Conservation (phyloP, 768 basidiomycete species). For the Gymnopilus junonius region DNA sequence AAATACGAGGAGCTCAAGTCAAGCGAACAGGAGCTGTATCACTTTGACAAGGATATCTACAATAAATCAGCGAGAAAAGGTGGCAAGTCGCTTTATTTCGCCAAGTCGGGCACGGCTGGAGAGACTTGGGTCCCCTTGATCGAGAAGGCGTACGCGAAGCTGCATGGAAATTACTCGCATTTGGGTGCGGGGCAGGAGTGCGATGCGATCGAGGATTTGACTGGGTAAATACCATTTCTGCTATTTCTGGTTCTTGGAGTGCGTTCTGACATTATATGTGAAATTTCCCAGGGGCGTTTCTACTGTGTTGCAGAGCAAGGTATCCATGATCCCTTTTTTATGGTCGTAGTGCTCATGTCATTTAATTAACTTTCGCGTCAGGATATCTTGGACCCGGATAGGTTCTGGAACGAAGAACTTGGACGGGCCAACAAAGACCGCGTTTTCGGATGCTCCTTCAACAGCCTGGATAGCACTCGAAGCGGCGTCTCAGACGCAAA, state of each 20-base stretch:
- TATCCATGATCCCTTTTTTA: constrained; percentile 16
- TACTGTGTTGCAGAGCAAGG: constrained; percentile 45
- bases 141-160: constrained; percentile 63
- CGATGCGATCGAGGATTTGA: constrained; percentile 61
- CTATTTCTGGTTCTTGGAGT: neutral
- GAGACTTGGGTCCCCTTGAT: constrained; percentile 64
- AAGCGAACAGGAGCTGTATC: constrained; percentile 49
- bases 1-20: constrained; percentile 52
- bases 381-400: constrained; percentile 53
- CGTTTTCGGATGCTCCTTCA: constrained; percentile 56
- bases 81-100: constrained; percentile 54
- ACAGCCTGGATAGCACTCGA: constrained; percentile 36
- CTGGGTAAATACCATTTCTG: constrained; percentile 42
- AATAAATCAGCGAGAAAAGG: constrained; percentile 50
- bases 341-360: neutral
- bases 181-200: constrained; percentile 40
- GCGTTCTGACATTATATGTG: constrained; percentile 9
- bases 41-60: constrained; percentile 52
- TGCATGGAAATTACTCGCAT: constrained; percentile 50
- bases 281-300: constrained; percentile 45
- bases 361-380: constrained; percentile 11
- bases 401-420: constrained; percentile 61
- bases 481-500: constrained; percentile 31
- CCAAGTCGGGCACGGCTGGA: constrained; percentile 47
- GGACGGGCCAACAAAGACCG: constrained; percentile 53